These are phyloP conservation scores for Solanum hybrid DNA, from an alignment of 305 asterid species.

Conservation along the genomic window DNA sequence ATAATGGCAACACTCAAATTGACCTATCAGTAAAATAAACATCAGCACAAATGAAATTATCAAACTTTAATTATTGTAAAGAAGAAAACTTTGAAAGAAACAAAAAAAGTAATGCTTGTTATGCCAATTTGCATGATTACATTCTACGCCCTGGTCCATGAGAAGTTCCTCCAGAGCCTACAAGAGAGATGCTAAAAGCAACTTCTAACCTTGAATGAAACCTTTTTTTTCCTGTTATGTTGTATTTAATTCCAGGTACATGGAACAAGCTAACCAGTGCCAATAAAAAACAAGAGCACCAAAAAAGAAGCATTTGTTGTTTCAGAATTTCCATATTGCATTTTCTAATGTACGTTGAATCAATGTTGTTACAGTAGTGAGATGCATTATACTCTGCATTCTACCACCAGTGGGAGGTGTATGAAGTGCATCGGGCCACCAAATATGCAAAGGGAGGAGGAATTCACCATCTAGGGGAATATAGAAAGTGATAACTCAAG, in stretches of 20 bases:
- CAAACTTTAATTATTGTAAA: background rate
- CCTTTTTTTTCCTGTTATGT: background rate
- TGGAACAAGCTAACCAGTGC: background rate
- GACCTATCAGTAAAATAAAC: slow-evolving; percentile 46
- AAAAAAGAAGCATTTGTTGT: background rate
- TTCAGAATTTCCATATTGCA: background rate
- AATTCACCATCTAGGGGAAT: background rate
- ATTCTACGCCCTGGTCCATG: background rate
- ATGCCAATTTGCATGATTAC: background rate
- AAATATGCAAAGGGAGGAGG: background rate
- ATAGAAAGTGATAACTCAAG: background rate
- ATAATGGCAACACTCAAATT: slow-evolving; percentile 92
- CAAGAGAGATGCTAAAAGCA: background rate
- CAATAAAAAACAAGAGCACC: background rate
- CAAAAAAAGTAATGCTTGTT: background rate
- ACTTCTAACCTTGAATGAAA: background rate
- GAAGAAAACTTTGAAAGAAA: background rate
- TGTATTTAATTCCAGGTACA: background rate
- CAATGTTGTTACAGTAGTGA: background rate
- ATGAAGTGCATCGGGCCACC: background rate
- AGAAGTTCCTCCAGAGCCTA: background rate
- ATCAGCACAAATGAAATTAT: slow-evolving; percentile 6
- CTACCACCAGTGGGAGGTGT: background rate
- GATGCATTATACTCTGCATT: background rate
- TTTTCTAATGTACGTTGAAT: background rate